These are phyloP conservation scores for Polyporus tsugae DNA, from an alignment of 1,284 basidiomycete species.

Conservation along the genomic window DNA sequence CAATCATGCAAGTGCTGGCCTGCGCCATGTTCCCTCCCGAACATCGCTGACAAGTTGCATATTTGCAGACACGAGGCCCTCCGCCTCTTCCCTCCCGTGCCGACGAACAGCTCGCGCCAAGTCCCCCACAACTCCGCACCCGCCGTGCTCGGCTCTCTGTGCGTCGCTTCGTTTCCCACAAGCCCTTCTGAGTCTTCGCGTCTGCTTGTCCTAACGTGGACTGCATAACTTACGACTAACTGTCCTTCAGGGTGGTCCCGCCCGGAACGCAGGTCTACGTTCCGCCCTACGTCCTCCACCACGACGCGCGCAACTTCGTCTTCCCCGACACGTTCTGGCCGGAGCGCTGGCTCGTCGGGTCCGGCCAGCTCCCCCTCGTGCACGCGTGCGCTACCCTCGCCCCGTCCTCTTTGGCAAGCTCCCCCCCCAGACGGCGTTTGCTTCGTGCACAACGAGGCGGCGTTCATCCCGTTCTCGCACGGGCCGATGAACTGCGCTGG, in stretches of 20 bases:
- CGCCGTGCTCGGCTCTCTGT: conserved; percentile 36
- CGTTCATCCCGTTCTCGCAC: conserved; percentile 41
- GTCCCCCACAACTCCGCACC: conserved; percentile 31
- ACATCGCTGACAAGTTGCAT: not conserved
- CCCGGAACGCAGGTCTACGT: conserved; percentile 7
- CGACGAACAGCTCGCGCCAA: conserved; percentile 46
- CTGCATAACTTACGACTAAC: too few relatives aligned
- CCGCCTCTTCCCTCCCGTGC: conserved; percentile 60
- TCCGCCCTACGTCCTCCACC: conserved; percentile 8
- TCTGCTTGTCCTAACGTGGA: too few relatives aligned
- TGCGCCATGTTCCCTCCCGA: too few relatives aligned
- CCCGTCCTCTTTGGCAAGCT: not conserved
- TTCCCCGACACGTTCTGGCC: conserved; percentile 16
- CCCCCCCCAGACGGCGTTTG: too few relatives aligned
- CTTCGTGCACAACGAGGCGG: conserved; percentile 34
- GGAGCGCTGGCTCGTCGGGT: conserved; percentile 16
- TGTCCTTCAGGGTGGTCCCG: not conserved
- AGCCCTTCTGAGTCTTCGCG: not conserved
- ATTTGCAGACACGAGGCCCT: conserved; percentile 62
- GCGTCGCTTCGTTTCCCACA: too few relatives aligned
- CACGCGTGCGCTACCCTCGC: not conserved
- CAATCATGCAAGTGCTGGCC: conserved; percentile 40
- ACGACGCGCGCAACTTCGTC: conserved; percentile 14
- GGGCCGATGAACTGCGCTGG: conserved; percentile 43
- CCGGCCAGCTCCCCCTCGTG: not conserved